Conservation (phyloP, 2,329 filamentous ascomycete species). For the Hysterium pulicare region DNA sequence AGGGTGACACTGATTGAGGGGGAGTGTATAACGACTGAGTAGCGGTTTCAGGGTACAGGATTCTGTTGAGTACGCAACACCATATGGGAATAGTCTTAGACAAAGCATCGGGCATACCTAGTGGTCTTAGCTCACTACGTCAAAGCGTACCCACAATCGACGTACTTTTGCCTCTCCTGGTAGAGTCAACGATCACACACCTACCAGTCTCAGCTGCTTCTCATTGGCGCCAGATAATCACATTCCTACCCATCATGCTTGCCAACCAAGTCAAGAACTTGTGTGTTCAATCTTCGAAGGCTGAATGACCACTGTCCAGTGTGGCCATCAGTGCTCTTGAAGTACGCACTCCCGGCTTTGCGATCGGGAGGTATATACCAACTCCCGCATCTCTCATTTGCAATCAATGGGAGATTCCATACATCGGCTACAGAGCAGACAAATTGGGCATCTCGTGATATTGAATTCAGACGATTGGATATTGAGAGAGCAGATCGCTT, state of each 20-base stretch:
- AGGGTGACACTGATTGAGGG: constrained; percentile 66
- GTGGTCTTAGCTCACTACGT: too few species aligned
- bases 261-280: constrained; percentile 68
- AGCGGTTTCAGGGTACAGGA: constrained; percentile 63
- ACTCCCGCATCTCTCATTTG: constrained; percentile 92
- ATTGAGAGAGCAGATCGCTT: constrained; percentile 75
- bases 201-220: constrained; percentile 33
- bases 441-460: constrained; percentile 72
- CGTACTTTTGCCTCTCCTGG: constrained; percentile 79
- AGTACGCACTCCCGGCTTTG: constrained; percentile 79
- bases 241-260: constrained; percentile 60
- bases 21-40: constrained; percentile 65
- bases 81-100: constrained; percentile 93
- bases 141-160: too few species aligned
- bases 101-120: constrained; percentile 90
- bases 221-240: not conserved
- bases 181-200: constrained; percentile 88
- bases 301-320: constrained; percentile 89
- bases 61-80: constrained; percentile 80
- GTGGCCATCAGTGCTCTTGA: constrained; percentile 97
- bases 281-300: constrained; percentile 76
- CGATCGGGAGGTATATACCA: constrained; percentile 75
- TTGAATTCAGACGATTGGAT: constrained; percentile 77
- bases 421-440: constrained; percentile 59
- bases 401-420: constrained; percentile 67